Base-by-base conservation (phyloP, 768 basidiomycete genomes). In the Phallus indusiatus region DNA sequence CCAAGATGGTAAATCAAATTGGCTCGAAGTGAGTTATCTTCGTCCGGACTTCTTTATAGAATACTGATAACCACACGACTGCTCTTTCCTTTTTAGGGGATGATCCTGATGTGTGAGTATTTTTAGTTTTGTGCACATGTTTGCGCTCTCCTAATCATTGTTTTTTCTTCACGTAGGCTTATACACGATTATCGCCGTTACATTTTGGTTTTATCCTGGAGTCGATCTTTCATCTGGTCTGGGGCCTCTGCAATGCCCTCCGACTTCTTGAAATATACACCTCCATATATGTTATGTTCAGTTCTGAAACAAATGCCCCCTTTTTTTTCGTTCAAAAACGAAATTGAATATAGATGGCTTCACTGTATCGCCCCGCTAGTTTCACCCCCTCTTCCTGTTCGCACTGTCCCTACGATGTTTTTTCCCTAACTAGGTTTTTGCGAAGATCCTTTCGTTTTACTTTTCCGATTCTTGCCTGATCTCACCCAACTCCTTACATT, bases 1-100 rank as follows among this genome's bases (percentile, higher is more conserved):
- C 1, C 77, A 83, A 55, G 90, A 94, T 66, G 90, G 88, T 10
- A 85, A 85, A 67, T 86, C 83, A 17, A 91, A 90, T 68, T 94
- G 90, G 84, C 74, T 93, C 16, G 90, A 93, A 67, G 57, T 59
- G 28, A 52, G 48, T 52, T 37, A 12, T 18, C 11, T 36, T 34
- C 33, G n/a, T 42, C 47, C 0, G 46, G 18, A n/a, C 20, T 59
- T 42, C 28, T n/a, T 33, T 28, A 20, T 17, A 52, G 7, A 22
- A 42, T 4, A 20, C 20, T 59, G 24, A 50, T 20, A 2, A 20
- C 21, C 10, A 20, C 10, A 20, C 18, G 10, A n/a, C 9, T 47
- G 18, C 42, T 53, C n/a, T 42, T 42, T 42, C 42, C 9, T 42
- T 42, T 20, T 10, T 18, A 59, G 57, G 90, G 90, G 2, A 75